Conservation (phyloP, 1,284 basidiomycete genomes). For the Papiliotrema flavescens region DNA sequence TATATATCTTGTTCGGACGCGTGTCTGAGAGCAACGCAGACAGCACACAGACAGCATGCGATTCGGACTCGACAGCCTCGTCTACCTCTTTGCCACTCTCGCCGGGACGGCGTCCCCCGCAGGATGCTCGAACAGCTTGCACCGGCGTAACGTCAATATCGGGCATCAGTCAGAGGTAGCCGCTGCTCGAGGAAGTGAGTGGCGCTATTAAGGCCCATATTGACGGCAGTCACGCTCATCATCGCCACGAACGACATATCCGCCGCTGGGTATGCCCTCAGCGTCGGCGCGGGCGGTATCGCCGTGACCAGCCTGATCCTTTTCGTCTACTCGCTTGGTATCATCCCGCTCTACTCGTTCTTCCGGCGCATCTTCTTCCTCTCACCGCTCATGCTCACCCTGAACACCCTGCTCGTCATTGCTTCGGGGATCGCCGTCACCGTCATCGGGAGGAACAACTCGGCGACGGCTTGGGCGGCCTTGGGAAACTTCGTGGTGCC, state of each 20-base stretch:
- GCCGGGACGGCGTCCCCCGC: constrained; percentile 6
- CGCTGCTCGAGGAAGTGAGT: constrained; percentile 7
- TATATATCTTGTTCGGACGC: too few relatives aligned
- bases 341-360: constrained; percentile 7
- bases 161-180: constrained; percentile 7
- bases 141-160: constrained; percentile 7
- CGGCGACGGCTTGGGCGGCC: constrained; percentile 3
- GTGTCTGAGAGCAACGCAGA: too few relatives aligned
- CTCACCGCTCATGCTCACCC: constrained; percentile 9
- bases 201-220: too few relatives aligned
- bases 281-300: constrained; percentile 12
- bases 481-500: constrained; percentile 5
- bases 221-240: too few relatives aligned
- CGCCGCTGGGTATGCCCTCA: constrained; percentile 10
- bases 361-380: constrained; percentile 15
- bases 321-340: constrained; percentile 11
- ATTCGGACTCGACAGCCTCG: too few relatives aligned
- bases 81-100: background rate
- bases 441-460: constrained; percentile 7
- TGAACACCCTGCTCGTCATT: constrained; percentile 12
- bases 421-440: constrained; percentile 10
- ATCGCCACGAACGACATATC: constrained; percentile 5
- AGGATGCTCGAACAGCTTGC: constrained; percentile 8
- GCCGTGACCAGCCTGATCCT: constrained; percentile 10
- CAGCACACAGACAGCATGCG: too few relatives aligned